Base-by-base conservation (phyloP, 192 early-diverging fungal genomes). In the Haplosporangium gracile region DNA sequence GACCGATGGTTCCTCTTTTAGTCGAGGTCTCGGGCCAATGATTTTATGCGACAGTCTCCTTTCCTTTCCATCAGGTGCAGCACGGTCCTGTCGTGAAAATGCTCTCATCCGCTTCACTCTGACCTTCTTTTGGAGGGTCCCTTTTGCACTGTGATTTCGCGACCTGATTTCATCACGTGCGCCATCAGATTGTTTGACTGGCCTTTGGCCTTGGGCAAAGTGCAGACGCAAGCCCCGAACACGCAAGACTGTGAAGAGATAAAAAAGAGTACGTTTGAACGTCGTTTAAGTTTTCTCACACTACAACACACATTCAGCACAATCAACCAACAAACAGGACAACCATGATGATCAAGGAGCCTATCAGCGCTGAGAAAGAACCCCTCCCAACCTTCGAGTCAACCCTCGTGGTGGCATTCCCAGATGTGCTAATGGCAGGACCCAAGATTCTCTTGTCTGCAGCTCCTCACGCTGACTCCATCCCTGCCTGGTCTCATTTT, bases 351-450 rank as follows among this genome's bases (percentile, higher is more conserved):
- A 79, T 79, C 68, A 79, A 82, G 51, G 68, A 72, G 57, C 65
- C 76, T 34, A 70, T 71, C 7, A 24, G n/a, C 20, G 40, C 36
- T 5, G 77, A 72, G 51, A 34, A 45, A 29, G 49, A 32, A 78
- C 26, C 34, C 10, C 63, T 78, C 6, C 83, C 83, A 51, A 72
- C 38, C 2, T 85, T 85, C 45, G 83, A 75, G 53, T 53, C 83
- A 11, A 85, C 83, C 38, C 63, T 85, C 8, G 77, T 85, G 15
- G 72, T 85, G n/a, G 78, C 77, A 57, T 75, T 85, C 18, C 83
- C 83, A 39, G 83, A 85, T 70, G 83, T 85, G 13, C 55, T 79
- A 16, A 45, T 76, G 53, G 83, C 83, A 68, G 83, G 83, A 68
- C 83, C 83, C 32, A 69, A 73, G 53, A 79, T 85, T 38, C 53